phyloP scores from a whole-genome alignment of 352 stramenopile species.

The Globisporangium polare region DNA sequence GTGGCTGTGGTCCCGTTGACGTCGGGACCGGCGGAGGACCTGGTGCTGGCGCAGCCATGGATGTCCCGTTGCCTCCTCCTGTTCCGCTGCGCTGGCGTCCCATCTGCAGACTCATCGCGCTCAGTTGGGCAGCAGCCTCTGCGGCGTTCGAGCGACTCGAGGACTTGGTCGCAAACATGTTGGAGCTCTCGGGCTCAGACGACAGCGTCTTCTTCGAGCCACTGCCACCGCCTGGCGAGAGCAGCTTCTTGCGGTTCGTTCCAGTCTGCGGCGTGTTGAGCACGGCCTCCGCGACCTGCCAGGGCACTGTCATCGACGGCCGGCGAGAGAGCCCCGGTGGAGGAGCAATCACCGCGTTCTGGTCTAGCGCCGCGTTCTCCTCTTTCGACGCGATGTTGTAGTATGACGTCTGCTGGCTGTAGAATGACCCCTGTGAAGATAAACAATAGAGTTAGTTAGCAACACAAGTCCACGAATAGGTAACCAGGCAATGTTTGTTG shows the following conservation, averaged over 20 bases:
- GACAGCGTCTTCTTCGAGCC: conserved; percentile 17
- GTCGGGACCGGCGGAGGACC: conserved; percentile 16
- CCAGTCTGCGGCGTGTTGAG: conserved; percentile 78
- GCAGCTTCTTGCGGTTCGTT: conserved; percentile 57
- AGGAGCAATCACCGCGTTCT: conserved; percentile 62
- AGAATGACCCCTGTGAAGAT: conserved; percentile 39
- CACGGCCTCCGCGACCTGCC: conserved; percentile 80
- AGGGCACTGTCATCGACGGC: conserved; percentile 82
- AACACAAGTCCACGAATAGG: not conserved
- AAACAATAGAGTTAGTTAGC: not conserved
- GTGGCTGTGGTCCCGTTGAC: conserved; percentile 24
- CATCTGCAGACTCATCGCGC: conserved; percentile 39
- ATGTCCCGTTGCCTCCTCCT: conserved; percentile 7
- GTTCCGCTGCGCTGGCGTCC: conserved; percentile 38
- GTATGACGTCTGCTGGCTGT: conserved; percentile 69
- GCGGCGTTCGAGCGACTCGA: conserved; percentile 41
- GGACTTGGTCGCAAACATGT: conserved; percentile 32
- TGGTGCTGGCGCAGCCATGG: conserved; percentile 16
- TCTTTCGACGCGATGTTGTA: conserved; percentile 67
- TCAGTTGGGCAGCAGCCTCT: conserved; percentile 62
- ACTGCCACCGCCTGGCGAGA: conserved; percentile 23
- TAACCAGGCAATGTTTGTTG: no score
- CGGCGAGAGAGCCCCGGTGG: conserved; percentile 69
- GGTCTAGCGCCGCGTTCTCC: conserved; percentile 47
- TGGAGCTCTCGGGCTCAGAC: conserved; percentile 24